These are phyloP conservation scores for Millerozyma miso DNA, from an alignment of 805 yeast species.

Conservation along the genomic window DNA sequence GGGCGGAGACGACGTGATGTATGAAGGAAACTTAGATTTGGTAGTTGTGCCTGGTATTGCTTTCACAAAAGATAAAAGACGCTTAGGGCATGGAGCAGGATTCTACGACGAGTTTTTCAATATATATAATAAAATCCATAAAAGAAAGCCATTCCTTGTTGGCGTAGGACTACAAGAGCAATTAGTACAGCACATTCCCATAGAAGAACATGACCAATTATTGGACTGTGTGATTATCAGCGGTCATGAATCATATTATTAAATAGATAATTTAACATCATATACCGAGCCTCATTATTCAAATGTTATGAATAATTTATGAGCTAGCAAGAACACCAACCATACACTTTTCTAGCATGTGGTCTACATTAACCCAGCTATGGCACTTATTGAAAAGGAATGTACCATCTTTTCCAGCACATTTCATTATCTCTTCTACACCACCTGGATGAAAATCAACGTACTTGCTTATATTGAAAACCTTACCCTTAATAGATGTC, in stretches of 20 bases:
- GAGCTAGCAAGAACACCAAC: constrained; percentile 51
- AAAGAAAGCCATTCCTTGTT: constrained; percentile 39
- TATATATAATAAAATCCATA: constrained; percentile 14
- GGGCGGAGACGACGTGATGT: constrained; percentile 24
- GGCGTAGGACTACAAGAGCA: constrained; percentile 71
- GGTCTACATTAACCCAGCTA: constrained; percentile 75
- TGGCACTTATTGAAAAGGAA: constrained; percentile 66
- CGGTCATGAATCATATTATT: constrained; percentile 9
- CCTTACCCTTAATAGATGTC: constrained; percentile 77
- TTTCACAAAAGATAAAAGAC: constrained; percentile 45
- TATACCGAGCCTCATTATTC: not conserved
- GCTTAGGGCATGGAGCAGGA: constrained; percentile 94
- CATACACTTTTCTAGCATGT: constrained; percentile 72
- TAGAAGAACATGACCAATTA: constrained; percentile 59
- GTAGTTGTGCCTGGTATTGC: constrained; percentile 85
- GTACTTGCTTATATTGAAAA: constrained; percentile 84
- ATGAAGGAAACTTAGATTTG: constrained; percentile 50
- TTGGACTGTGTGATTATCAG: constrained; percentile 54
- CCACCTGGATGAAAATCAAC: constrained; percentile 94
- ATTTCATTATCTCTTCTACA: constrained; percentile 63
- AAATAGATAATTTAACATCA: constrained; percentile 2
- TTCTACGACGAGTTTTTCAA: constrained; percentile 68
- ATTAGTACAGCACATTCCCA: constrained; percentile 47
- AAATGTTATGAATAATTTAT: not conserved
- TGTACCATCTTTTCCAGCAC: constrained; percentile 86